A percentile compares a stretch with the other conserved stretches of the same genome.
Conservation (phyloP, 2,329 filamentous ascomycete genomes). For the Nemania diffusa region DNA sequence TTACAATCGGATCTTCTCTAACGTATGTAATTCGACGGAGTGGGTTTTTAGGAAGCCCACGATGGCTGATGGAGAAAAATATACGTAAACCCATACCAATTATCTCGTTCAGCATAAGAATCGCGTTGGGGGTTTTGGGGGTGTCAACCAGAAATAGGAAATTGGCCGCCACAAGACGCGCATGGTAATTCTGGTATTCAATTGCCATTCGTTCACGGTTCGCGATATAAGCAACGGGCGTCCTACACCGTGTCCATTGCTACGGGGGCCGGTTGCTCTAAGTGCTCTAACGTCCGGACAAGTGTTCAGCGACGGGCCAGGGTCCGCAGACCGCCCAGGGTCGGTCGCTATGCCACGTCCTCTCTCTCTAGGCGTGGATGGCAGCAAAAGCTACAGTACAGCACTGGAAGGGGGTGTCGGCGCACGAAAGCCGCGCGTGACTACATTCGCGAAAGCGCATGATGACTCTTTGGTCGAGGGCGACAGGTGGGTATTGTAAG, state of each 20-base stretch:
- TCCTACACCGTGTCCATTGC: slow-evolving; percentile 20
- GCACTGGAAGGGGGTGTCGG: slow-evolving; percentile 14
- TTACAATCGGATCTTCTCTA: neutral
- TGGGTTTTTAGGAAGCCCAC: neutral
- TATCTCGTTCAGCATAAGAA: slow-evolving; percentile 1
- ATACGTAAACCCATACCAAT: neutral
- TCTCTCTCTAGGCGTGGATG: slow-evolving; percentile 16
- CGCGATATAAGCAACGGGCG: neutral
- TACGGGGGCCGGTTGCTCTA: slow-evolving; percentile 12
- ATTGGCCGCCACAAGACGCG: neutral
- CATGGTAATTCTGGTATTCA: neutral
- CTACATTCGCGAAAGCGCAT: slow-evolving; percentile 32
- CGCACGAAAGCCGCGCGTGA: slow-evolving; percentile 28
- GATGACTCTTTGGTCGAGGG: slow-evolving; percentile 38
- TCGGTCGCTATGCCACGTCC: slow-evolving; percentile 29
- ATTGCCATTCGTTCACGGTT: slow-evolving; percentile 7
- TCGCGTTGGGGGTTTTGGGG: neutral
- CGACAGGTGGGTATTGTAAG: slow-evolving; percentile 24
- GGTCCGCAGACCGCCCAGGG: slow-evolving; percentile 28
- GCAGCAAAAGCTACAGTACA: slow-evolving; percentile 14
- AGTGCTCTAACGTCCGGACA: slow-evolving; percentile 16
- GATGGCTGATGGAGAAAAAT: neutral
- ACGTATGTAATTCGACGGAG: neutral
- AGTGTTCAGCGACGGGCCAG: slow-evolving; percentile 29
- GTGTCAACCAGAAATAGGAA: slow-evolving; percentile 1